Evolutionary conservation across 2,329 filamentous ascomycete genomes (phyloP).

Genomic region (Sporothrix schenckii): DNA sequence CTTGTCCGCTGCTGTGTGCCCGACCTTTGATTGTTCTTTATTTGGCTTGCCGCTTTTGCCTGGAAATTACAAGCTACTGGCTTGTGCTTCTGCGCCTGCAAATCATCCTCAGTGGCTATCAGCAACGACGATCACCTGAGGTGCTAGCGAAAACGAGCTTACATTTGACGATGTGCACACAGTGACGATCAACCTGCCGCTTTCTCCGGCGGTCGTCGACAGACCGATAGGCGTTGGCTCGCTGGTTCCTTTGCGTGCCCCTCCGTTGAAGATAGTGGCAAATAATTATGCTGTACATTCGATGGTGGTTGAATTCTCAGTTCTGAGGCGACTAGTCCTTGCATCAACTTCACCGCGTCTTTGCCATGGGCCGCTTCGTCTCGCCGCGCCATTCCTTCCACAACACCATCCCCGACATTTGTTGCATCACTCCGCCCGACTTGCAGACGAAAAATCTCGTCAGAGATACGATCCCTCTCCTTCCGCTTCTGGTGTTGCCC

Average conservation of each 20-base stretch:
- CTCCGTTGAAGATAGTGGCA: constrained; percentile 11
- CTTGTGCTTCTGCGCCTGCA: neutral
- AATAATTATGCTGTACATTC: too few species aligned
- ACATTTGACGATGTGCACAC: constrained; percentile 14
- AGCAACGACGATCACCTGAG: constrained; percentile 19
- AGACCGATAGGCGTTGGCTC: neutral
- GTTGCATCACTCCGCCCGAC: constrained; percentile 24
- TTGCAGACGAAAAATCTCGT: neutral
- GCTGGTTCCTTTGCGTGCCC: neutral
- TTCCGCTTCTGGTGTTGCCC: neutral
- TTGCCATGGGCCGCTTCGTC: neutral
- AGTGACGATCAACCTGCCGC: constrained; percentile 14
- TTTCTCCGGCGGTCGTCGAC: neutral
- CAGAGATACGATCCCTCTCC: neutral
- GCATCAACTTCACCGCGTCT: neutral
- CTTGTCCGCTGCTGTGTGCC: neutral
- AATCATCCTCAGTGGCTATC: neutral
- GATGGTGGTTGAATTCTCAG: neutral
- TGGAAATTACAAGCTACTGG: neutral
- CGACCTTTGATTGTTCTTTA: neutral
- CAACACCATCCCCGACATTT: constrained; percentile 11
- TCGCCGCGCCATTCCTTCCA: neutral
- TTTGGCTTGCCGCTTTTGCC: constrained; percentile 2
- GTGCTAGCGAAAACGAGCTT: neutral
- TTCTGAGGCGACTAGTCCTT: neutral